Conservation (phyloP, 805 yeast genomes). For the Dipodascus geniculatus region DNA sequence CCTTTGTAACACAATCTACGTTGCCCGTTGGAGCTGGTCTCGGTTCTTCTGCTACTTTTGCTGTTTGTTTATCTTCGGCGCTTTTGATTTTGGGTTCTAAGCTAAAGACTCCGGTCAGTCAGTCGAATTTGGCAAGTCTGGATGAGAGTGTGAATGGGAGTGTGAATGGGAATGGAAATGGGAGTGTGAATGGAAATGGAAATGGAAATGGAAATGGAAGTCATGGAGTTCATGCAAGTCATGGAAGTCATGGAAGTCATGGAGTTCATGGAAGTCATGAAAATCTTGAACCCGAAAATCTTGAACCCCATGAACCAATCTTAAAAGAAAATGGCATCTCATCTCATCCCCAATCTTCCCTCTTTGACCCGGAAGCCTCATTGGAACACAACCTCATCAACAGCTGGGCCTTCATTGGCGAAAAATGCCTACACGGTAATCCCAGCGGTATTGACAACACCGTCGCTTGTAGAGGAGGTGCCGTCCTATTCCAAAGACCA, state of each 20-base stretch:
- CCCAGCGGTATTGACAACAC: slow-evolving; percentile 97
- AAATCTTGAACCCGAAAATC: too few relatives aligned
- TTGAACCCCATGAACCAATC: too few relatives aligned
- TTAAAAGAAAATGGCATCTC: too few relatives aligned
- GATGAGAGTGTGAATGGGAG: too few relatives aligned
- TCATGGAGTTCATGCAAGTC: too few relatives aligned
- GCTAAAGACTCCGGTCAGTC: not conserved
- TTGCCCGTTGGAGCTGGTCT: slow-evolving; percentile 95
- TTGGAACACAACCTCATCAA: slow-evolving; percentile 41
- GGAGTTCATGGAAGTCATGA: too few relatives aligned
- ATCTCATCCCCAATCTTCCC: too few relatives aligned
- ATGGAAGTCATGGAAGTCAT: too few relatives aligned
- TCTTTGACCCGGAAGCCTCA: slow-evolving; percentile 4
- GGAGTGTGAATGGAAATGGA: too few relatives aligned
- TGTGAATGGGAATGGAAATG: too few relatives aligned
- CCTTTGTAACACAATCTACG: slow-evolving; percentile 64
- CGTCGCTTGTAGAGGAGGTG: slow-evolving; percentile 93
- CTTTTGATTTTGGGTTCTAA: slow-evolving; percentile 27
- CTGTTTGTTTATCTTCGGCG: slow-evolving; percentile 75
- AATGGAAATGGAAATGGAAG: too few relatives aligned
- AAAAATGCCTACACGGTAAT: slow-evolving; percentile 89
- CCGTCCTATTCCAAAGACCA: slow-evolving; percentile 72
- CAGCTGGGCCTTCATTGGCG: slow-evolving; percentile 85
- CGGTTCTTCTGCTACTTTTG: slow-evolving; percentile 85
- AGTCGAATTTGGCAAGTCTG: too few relatives aligned